Evolutionary conservation across 768 basidiomycete species (phyloP), one percentile per base, ranked within the genome.

Genomic region (Calocera viscosa): DNA sequence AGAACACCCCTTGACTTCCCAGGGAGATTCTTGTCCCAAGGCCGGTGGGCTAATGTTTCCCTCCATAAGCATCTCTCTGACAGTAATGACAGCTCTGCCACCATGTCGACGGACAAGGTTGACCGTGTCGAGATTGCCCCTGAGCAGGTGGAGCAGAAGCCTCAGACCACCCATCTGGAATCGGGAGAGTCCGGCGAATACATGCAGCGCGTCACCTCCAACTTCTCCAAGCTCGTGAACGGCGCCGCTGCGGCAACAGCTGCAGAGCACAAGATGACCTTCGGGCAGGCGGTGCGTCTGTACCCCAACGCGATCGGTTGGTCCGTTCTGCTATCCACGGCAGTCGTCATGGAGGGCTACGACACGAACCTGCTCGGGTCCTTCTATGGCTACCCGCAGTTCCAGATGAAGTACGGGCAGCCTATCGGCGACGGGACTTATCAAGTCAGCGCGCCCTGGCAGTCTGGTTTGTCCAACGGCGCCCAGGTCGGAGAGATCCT

Each of bases 291-390:
- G 14, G 39, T 78, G 33, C 67, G 71, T 14, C 65, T 73, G 7
- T 78, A 79, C 67, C 76, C 76, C 16, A 75, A 75, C 65, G 76
- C 77, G 14, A 70, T 75, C 33, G 68, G 66, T 22, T 78, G 76
- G 76, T 74, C 70, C 40, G 38, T 72, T 5, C 39, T 74, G 24
- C 68, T 74, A 49, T 70, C 68, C 32, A 72, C 66, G 16, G 40
- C 33, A 30, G 33, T 33, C 32, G 19, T 64, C 53, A 38, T 68
- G 63, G 64, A 64, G 49, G 68, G 63, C 2, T 67, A 67, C 64
- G 32, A 64, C n/a, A 38, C 38, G 17, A 53, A 53, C 34, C 65
- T 66, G 16, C 65, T 71, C 28, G 66, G 66, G 32, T 69, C 66
- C 19, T 71, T 71, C 65, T 70, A 70, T 66, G 72, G 65, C n/a